Percentiles rank a stretch among this genome's conserved stretches.
Evolutionary conservation across 148 eudicot genomes (phyloP).

Genomic region (Bassia scoparia): DNA sequence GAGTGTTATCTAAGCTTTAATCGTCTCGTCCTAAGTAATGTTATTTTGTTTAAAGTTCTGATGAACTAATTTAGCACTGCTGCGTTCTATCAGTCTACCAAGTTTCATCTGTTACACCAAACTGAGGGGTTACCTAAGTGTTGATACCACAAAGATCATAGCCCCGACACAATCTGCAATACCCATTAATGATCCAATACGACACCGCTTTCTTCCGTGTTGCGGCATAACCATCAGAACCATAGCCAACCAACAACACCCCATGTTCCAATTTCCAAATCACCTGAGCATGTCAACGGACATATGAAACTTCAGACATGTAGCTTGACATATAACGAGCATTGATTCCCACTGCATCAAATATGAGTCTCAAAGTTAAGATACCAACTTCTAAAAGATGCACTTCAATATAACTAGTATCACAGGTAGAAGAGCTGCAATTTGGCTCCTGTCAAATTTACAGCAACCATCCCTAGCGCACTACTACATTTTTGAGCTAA

Average conservation of each 20-base stretch:
- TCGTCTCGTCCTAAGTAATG: too few relatives aligned
- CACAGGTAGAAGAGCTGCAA: too few relatives aligned
- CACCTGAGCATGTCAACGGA: slow-evolving; percentile 49
- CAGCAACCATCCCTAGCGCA: too few relatives aligned
- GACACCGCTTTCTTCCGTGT: slow-evolving; percentile 52
- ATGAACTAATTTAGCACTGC: too few relatives aligned
- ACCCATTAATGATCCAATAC: slow-evolving; percentile 66
- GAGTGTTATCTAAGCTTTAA: too few relatives aligned
- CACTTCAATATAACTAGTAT: too few relatives aligned
- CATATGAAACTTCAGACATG: slow-evolving; percentile 62
- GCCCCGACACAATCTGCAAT: slow-evolving; percentile 62
- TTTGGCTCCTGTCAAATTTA: too few relatives aligned
- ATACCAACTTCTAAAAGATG: background rate
- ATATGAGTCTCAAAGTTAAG: background rate
- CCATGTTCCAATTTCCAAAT: slow-evolving; percentile 59
- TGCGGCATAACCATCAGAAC: slow-evolving; percentile 44
- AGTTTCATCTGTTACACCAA: too few relatives aligned
- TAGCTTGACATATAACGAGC: slow-evolving; percentile 61
- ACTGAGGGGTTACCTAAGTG: slow-evolving; percentile 59
- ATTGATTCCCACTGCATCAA: slow-evolving; percentile 57
- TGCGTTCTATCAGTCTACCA: too few relatives aligned
- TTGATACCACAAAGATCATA: slow-evolving; percentile 55
- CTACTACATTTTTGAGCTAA: too few relatives aligned
- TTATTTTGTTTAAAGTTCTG: too few relatives aligned
- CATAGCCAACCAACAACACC: slow-evolving; percentile 62